Conservation (phyloP, 2,329 filamentous ascomycete genomes). For the Talaromyces sp. region DNA sequence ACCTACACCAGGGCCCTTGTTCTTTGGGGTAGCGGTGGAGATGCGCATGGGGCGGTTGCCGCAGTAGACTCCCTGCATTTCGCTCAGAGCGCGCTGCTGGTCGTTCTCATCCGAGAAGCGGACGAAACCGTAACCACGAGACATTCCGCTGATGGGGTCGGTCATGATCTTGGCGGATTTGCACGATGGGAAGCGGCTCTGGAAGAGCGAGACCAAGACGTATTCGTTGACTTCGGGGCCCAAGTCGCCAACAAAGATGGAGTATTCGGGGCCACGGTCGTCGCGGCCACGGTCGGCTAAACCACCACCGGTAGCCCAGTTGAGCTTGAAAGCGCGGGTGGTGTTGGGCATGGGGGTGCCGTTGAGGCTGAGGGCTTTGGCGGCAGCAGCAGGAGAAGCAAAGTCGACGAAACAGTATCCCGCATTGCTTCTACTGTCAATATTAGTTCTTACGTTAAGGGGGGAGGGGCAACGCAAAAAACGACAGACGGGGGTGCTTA, state of each 20-base stretch:
- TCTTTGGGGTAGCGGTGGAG: slow-evolving; percentile 96
- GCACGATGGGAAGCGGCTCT: slow-evolving; percentile 92
- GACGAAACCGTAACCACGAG: slow-evolving; percentile 95
- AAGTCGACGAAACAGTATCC: slow-evolving; percentile 99
- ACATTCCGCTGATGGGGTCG: slow-evolving; percentile 95
- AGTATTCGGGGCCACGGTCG: slow-evolving; percentile 92
- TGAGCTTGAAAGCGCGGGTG: slow-evolving; percentile 92
- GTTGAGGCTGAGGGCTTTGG: slow-evolving; percentile 86
- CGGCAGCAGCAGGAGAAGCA: slow-evolving; percentile 71
- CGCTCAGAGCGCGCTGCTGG: slow-evolving; percentile 88
- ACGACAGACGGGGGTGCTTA: slow-evolving; percentile 44
- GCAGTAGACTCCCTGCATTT: slow-evolving; percentile 99
- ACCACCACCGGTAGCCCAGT: slow-evolving; percentile 97
- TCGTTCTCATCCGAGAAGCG: slow-evolving; percentile 94
- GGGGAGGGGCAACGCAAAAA: slow-evolving; percentile 3
- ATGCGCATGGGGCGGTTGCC: slow-evolving; percentile 98
- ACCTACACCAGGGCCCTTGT: slow-evolving; percentile 58
- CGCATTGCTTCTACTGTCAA: slow-evolving; percentile 68
- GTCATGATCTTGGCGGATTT: slow-evolving; percentile 99
- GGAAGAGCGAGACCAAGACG: slow-evolving; percentile 93
- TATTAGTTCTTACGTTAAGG: slow-evolving; percentile 31
- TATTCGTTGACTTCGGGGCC: slow-evolving; percentile 99
- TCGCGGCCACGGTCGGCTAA: slow-evolving; percentile 86
- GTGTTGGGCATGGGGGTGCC: slow-evolving; percentile 89
- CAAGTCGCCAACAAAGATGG: slow-evolving; percentile 96